Conservation (phyloP, 768 basidiomycete species). For the Aureoboletus auriporus region DNA sequence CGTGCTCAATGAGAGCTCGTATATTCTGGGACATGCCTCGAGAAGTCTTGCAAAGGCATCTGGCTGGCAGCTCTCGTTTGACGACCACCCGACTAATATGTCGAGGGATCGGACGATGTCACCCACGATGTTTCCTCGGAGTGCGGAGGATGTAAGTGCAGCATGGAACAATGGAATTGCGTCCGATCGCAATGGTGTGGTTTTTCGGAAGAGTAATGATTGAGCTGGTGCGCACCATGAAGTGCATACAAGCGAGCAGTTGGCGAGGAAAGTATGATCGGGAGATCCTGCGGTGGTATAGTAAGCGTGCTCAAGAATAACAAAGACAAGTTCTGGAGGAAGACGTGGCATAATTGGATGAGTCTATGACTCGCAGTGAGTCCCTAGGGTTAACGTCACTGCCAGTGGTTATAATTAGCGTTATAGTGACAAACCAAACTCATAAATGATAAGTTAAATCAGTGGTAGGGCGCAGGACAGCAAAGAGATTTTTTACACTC, state of each 20-base stretch:
- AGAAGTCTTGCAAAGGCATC: constrained; percentile 16
- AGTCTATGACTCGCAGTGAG: too few relatives aligned
- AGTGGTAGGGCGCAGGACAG: too few relatives aligned
- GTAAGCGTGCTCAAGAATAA: constrained; percentile 23
- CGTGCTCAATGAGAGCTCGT: constrained; percentile 30
- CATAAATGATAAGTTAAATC: too few relatives aligned
- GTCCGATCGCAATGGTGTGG: constrained; percentile 3
- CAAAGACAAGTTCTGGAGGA: constrained; percentile 22
- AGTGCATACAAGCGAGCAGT: constrained; percentile 24
- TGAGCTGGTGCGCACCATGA: constrained; percentile 28
- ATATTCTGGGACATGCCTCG: constrained; percentile 29
- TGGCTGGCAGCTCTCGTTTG: constrained; percentile 4
- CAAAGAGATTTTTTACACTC: too few relatives aligned
- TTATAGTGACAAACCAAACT: too few relatives aligned
- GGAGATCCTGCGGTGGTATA: constrained; percentile 16
- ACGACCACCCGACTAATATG: constrained; percentile 11
- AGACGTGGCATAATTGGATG: constrained; percentile 10
- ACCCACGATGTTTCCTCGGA: constrained; percentile 13
- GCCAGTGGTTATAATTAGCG: too few relatives aligned
- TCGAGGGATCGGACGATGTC: constrained; percentile 20
- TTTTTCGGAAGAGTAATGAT: constrained; percentile 25
- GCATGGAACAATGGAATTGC: constrained; percentile 12
- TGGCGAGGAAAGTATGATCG: constrained; percentile 17
- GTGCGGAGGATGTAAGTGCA: constrained; percentile 14
- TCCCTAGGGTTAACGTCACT: too few relatives aligned